Evolutionary conservation across 352 stramenopile species (phyloP).

Genomic region (Pythium sp.): DNA sequence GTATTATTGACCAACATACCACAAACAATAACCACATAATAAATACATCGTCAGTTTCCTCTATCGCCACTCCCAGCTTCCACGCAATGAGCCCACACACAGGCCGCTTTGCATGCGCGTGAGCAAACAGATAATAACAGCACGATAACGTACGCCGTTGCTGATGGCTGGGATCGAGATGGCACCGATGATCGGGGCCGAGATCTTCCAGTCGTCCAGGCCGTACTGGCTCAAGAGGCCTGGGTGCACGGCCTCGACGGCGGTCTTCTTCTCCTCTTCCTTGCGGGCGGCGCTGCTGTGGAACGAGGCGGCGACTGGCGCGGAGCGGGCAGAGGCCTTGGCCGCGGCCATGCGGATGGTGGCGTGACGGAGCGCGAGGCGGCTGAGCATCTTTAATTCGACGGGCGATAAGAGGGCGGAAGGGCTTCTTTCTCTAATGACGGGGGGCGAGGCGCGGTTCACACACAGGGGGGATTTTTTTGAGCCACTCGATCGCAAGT

Average conservation of each 20-base stretch:
- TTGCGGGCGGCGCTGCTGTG: conserved; percentile 58
- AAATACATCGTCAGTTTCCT: conserved; percentile 4
- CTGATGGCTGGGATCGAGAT: conserved; percentile 73
- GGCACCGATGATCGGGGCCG: conserved; percentile 62
- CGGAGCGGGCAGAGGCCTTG: conserved; percentile 26
- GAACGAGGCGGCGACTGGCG: conserved; percentile 32
- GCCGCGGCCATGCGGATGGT: conserved; percentile 41
- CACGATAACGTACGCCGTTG: conserved; percentile 60
- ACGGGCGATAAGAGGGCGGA: conserved; percentile 5
- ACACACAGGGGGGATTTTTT: conserved; percentile 13
- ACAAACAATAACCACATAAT: background rate
- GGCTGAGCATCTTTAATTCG: conserved; percentile 54
- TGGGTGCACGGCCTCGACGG: conserved; percentile 38
- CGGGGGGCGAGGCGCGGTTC: background rate
- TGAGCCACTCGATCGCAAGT: conserved; percentile 12
- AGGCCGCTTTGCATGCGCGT: no score
- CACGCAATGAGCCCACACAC: background rate
- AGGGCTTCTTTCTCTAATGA: conserved; percentile 18
- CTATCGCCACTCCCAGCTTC: background rate
- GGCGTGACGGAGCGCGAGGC: conserved; percentile 67
- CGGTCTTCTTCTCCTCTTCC: conserved; percentile 45
- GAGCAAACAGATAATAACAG: no score
- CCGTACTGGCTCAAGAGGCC: conserved; percentile 63
- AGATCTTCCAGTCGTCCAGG: conserved; percentile 86
- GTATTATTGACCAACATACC: background rate